These are phyloP conservation scores for Barnettozyma pratensis DNA, from an alignment of 805 yeast genomes.

Conservation along the genomic window DNA sequence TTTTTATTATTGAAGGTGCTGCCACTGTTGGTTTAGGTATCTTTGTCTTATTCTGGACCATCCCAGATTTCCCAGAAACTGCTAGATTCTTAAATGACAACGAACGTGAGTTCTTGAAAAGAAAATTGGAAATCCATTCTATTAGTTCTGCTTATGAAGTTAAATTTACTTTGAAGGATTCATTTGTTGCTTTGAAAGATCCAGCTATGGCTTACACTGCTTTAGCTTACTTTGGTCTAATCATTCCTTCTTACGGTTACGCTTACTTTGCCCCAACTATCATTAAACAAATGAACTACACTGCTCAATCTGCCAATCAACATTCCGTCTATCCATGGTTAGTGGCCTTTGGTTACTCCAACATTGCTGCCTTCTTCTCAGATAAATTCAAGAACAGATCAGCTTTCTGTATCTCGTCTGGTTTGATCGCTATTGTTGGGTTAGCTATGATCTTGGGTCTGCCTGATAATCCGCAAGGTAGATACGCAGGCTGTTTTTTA, in stretches of 20 bases:
- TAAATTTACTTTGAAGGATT: constrained; percentile 29
- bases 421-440: constrained; percentile 29
- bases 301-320: constrained; percentile 70
- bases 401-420: constrained; percentile 32
- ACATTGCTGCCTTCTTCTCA: constrained; percentile 56
- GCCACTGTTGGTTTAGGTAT: constrained; percentile 37
- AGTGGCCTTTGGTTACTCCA: constrained; percentile 62
- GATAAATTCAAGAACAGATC: constrained; percentile 48
- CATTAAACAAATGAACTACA: constrained; percentile 39
- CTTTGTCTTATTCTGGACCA: constrained; percentile 29
- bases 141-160: constrained; percentile 34
- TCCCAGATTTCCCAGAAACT: constrained; percentile 40
- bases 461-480: constrained; percentile 32
- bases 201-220: constrained; percentile 46
- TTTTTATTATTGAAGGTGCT: constrained; percentile 46
- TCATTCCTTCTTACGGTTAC: constrained; percentile 35
- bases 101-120: constrained; percentile 33
- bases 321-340: constrained; percentile 87
- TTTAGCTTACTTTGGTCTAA: constrained; percentile 33
- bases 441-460: constrained; percentile 32
- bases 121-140: constrained; percentile 33
- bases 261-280: constrained; percentile 42
- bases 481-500: constrained; percentile 36
- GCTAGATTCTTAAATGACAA: constrained; percentile 35
- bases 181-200: constrained; percentile 42